Base-by-base conservation (phyloP, 139 green algal genomes). In the Desmodesmus armatus region DNA sequence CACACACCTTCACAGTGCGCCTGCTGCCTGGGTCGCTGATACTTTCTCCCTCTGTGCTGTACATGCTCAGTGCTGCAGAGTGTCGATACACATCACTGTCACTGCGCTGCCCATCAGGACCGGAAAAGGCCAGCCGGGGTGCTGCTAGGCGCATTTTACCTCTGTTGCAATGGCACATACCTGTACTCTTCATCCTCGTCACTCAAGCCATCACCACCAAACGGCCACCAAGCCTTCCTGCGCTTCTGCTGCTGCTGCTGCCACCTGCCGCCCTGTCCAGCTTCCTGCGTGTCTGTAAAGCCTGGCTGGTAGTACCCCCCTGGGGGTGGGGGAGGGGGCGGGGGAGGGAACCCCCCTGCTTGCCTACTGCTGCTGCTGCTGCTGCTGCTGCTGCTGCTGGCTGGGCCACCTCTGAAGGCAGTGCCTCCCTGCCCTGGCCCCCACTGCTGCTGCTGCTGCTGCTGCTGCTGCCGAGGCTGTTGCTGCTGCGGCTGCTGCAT, bases 151-250 rank as follows among this genome's bases (percentile, higher is more conserved):
- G 15, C 13, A 13, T 62, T 13, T 62, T 62, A 17, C 51, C 17
- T 13, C 51, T 62, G 51, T 17, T 62, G 51, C 51, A 27, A 17
- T 17, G 51, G 51, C 51, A 13, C 15, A 13, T 62, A n/a, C n/a
- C n/a, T n/a, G n/a, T n/a, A n/a, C n/a, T n/a, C n/a, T n/a, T n/a
- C n/a, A n/a, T n/a, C n/a, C n/a, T n/a, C n/a, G n/a, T n/a, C n/a
- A n/a, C n/a, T n/a, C n/a, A 80, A 80, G 11, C 40, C 44, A 4
- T 31, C 47, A 69, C 76, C 76, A 23, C 53, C 40, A 73, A 82
- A 82, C 31, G 76, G 76, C 76, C 76, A 82, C 40, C 76, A 53
- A 72, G 27, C 55, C 37, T 27, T 55, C 23, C 76, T 71, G 76
- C 76, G 53, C 37, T 82, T 53, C 76, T 82, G 37, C 31, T 81